Evolutionary conservation across 164 flowering plant species (phyloP).

Genomic region (Stephania cephalantha): DNA sequence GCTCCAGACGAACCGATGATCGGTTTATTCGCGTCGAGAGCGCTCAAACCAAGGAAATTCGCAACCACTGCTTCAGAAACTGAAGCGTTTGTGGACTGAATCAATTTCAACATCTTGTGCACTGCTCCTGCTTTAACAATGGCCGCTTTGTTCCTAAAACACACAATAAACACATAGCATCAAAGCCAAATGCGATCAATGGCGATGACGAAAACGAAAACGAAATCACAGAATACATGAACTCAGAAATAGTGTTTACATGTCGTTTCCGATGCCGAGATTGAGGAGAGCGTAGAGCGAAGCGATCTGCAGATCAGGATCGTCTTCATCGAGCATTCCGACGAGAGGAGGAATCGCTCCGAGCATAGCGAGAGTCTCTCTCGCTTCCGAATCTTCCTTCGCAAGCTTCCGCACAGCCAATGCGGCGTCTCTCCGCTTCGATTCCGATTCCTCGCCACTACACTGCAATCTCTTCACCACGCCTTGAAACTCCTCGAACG

Average conservation of each 20-base stretch:
- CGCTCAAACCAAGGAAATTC: conserved; percentile 88
- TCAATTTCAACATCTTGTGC: conserved; percentile 76
- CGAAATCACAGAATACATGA: background rate
- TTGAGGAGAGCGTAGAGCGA: conserved; percentile 85
- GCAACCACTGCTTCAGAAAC: conserved; percentile 76
- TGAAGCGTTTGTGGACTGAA: conserved; percentile 35
- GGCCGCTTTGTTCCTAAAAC: conserved; percentile 88
- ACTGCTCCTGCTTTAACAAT: conserved; percentile 91
- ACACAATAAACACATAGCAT: background rate
- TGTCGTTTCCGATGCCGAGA: conserved; percentile 71
- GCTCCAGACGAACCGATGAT: conserved; percentile 90
- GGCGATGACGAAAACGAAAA: no score
- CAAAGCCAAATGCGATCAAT: background rate
- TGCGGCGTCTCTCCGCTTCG: conserved; percentile 31
- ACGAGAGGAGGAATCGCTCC: conserved; percentile 88
- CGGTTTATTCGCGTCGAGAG: conserved; percentile 75
- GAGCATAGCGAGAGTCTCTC: conserved; percentile 69
- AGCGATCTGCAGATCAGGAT: conserved; percentile 40
- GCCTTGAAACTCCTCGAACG: conserved; percentile 48
- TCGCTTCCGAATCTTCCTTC: conserved; percentile 59
- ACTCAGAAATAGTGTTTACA: conserved; percentile 23
- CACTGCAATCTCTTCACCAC: conserved; percentile 39
- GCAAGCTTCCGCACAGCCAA: conserved; percentile 53
- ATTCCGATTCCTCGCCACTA: conserved; percentile 13
- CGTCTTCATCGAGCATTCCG: conserved; percentile 53